Evolutionary conservation across 2,329 filamentous ascomycete species (phyloP).

Genomic region (Cladosporium oxysporum): DNA sequence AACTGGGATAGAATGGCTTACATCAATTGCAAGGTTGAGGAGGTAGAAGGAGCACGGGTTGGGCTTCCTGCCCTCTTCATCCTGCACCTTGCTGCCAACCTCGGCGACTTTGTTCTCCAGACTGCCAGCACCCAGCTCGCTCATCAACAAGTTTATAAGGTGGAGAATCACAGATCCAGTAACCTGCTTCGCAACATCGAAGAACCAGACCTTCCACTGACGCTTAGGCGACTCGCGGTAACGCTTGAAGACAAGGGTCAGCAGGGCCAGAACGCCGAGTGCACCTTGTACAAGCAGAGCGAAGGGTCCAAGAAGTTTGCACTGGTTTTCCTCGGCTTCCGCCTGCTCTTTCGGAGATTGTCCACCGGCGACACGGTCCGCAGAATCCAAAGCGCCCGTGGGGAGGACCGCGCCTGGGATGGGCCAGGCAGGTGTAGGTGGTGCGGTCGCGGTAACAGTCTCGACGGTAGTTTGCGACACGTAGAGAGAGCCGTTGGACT

Average conservation of each 20-base stretch:
- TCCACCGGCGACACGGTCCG: slow-evolving; percentile 23
- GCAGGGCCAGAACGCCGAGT: slow-evolving; percentile 77
- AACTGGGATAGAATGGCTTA: slow-evolving; percentile 53
- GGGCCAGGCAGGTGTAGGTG: slow-evolving; percentile 23
- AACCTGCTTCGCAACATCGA: slow-evolving; percentile 96
- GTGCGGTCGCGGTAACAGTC: slow-evolving; percentile 31
- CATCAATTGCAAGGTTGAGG: slow-evolving; percentile 91
- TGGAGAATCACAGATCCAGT: slow-evolving; percentile 91
- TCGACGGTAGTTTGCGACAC: slow-evolving; percentile 7
- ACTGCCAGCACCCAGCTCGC: slow-evolving; percentile 86
- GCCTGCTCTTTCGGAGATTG: slow-evolving; percentile 47
- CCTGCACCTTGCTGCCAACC: slow-evolving; percentile 33
- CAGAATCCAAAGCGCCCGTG: slow-evolving; percentile 6
- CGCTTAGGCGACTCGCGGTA: slow-evolving; percentile 90
- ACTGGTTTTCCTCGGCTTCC: slow-evolving; percentile 55
- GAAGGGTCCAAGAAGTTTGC: slow-evolving; percentile 84
- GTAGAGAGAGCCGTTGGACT: slow-evolving; percentile 12
- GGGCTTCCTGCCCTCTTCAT: slow-evolving; percentile 64
- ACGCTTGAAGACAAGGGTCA: slow-evolving; percentile 89
- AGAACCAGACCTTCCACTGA: slow-evolving; percentile 95
- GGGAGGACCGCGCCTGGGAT: slow-evolving; percentile 3
- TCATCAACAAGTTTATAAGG: slow-evolving; percentile 91
- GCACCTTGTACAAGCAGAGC: slow-evolving; percentile 87
- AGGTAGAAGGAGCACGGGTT: slow-evolving; percentile 98
- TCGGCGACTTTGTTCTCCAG: slow-evolving; percentile 57